Evolutionary conservation across 306 rosid species (phyloP), one percentile per base, ranked within the genome.

Genomic region (Parietaria judaica): DNA sequence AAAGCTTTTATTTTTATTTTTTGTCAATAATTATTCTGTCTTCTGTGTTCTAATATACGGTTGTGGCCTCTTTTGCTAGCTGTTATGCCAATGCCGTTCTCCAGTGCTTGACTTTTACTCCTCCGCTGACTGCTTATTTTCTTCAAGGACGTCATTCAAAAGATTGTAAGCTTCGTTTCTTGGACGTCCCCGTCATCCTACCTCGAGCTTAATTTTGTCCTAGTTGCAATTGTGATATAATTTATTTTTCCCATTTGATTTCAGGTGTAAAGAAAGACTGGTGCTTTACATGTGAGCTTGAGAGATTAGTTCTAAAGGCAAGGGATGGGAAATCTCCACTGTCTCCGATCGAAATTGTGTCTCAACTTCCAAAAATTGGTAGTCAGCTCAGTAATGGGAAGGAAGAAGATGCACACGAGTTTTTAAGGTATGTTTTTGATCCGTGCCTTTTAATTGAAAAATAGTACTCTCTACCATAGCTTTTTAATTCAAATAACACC

Each of bases 361-460:
- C 97, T 48, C 94, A 84, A 70, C 55, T 92, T 45, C 86, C 71
- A 75, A 82, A 70, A 54, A 79, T 70, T 61, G 99, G 99, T 36
- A 83, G 88, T 74, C 99, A 78, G 68, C 95, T 92, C 70, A 81
- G 87, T 67, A 84, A 74, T 72, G 99, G 99, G 58, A 86, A 80
- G 77, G 97, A 92, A 81, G 97, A 92, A 80, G 99, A 92, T 64
- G 97, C 99, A 31, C 99, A 92, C 56, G 99, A 92, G 62, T 92
- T 92, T 78, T 68, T 92, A 63, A 86, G 99, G 96, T 92, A 48
- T 53, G 70, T 37, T 63, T 58, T 49, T 23, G 31, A 23, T 23
- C 31, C 31, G 31, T 23, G 31, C 31, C 31, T 23, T 23, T 23
- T 23, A 23, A 45, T 53, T 61, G 45, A 54, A 58, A 14, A 16